A percentile compares a stretch with the other conserved stretches of the same genome.
Evolutionary conservation across 108 stramenopile species (phyloP).

Genomic region (Mayamaea pseudoterrestris): DNA sequence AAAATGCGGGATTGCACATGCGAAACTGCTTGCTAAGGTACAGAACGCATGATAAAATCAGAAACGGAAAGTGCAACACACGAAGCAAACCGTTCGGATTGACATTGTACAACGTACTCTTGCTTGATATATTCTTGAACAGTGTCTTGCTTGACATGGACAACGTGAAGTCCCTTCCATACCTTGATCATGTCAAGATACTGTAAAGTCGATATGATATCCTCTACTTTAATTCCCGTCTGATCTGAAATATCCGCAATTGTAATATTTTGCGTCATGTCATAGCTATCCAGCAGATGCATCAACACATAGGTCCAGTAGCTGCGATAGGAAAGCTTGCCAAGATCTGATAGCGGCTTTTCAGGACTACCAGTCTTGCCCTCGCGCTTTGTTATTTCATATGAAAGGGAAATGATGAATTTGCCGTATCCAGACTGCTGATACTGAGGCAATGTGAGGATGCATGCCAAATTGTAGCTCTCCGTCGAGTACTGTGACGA

Average conservation of each 20-base stretch:
- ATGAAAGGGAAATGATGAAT: conserved; percentile 93
- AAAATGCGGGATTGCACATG: conserved; percentile 48
- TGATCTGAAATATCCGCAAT: conserved; percentile 74
- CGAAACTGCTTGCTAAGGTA: conserved; percentile 38
- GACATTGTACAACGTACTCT: conserved; percentile 27
- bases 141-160: conserved; percentile 69
- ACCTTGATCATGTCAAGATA: conserved; percentile 88
- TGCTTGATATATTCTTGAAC: conserved; percentile 63
- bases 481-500: conserved; percentile 34
- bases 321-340: conserved; percentile 87
- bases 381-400: conserved; percentile 86
- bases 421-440: conserved; percentile 97
- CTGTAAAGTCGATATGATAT: conserved; percentile 94
- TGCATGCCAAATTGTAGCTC: conserved; percentile 98
- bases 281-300: conserved; percentile 33
- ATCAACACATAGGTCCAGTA: conserved; percentile 86
- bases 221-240: conserved; percentile 94
- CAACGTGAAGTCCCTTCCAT: conserved; percentile 99
- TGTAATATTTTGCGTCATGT: conserved; percentile 38
- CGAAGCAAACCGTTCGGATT: conserved; percentile 2
- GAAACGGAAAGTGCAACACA: too few relatives aligned
- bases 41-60: too few relatives aligned
- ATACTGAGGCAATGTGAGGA: conserved; percentile 96
- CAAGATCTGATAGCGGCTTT: conserved; percentile 94
- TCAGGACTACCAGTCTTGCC: conserved; percentile 91